Evolutionary conservation across 371 early-diverging fungal genomes (phyloP), one percentile per base, ranked within the genome.

Genomic region (Mucor saturninus): DNA sequence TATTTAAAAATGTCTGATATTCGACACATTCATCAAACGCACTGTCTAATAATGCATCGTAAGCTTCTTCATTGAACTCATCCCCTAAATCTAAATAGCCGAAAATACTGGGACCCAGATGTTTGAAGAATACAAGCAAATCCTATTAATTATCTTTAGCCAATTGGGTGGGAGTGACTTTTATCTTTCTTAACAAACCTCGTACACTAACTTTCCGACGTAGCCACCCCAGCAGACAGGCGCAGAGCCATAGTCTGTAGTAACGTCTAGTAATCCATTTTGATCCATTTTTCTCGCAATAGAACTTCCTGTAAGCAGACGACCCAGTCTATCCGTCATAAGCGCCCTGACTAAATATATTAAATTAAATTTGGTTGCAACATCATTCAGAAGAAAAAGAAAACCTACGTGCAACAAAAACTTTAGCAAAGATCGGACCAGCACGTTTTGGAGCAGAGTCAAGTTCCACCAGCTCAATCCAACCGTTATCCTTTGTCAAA

Each of bases 191-290:
- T 35, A 8, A 32, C n/a, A 52, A 69, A 72, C 78, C 74, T 79
- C 76, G 52, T 79, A 79, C 10, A 72, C 61, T 38, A 70, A 54
- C 40, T 79, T 79, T 29, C 79, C 79, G 39, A 79, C 39, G 55
- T 72, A 73, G 0, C 79, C 79, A 40, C 79, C 79, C 79, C 79
- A 79, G 40, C 76, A 75, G 21, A 74, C 61, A 2, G 79, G 79
- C 14, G 75, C 51, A 14, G 79, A 79, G 4, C 56, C 63, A 59
- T 79, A 79, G 31, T 76, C 74, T n/a, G 63, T 37, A 10, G 58
- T 46, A 8, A 79, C 43, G 31, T 79, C 76, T 38, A 59, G 32
- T 42, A 73, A 54, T 2, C 72, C 72, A n/a, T 42, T n/a, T 13
- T 72, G 69, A 14, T 40, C 38, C 30, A 79, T 60, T 15, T 37